These are phyloP conservation scores for Bassia scoparia DNA, from an alignment of 148 eudicot genomes.

Conservation along the genomic window DNA sequence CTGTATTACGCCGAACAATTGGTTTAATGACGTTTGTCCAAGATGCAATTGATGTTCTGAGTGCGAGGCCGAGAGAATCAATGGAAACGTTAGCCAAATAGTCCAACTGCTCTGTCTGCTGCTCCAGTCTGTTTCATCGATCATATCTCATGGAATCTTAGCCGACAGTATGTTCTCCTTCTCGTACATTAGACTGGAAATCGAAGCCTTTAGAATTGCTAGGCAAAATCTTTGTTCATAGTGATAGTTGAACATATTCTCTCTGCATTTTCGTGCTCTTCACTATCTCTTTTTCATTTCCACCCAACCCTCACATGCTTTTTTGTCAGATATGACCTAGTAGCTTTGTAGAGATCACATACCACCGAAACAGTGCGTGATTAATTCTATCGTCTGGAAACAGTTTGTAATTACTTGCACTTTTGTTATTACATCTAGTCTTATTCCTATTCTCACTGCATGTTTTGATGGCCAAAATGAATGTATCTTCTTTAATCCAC, in stretches of 20 bases:
- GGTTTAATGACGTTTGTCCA: conserved; percentile 77
- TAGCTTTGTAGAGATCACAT: conserved; percentile 27
- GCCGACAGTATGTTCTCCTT: conserved; percentile 18
- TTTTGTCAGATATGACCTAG: background rate
- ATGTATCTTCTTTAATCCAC: no score
- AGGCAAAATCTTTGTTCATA: conserved; percentile 28
- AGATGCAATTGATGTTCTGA: conserved; percentile 68
- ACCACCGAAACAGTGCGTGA: background rate
- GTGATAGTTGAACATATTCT: conserved; percentile 4
- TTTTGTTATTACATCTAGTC: background rate
- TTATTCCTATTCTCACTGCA: no score
- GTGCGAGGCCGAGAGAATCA: conserved; percentile 63
- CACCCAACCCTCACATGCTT: background rate
- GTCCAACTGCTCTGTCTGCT: conserved; percentile 94
- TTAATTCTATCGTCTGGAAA: conserved; percentile 7
- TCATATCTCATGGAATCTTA: conserved; percentile 85
- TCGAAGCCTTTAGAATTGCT: conserved; percentile 3
- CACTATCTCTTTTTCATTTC: background rate
- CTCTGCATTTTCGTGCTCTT: background rate
- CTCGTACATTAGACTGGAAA: conserved; percentile 41
- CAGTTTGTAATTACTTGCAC: conserved; percentile 16
- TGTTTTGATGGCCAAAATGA: no score
- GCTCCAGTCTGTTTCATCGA: conserved; percentile 90
- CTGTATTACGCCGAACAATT: conserved; percentile 71
- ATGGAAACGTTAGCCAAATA: conserved; percentile 65